These are phyloP conservation scores for Drechslerella dactyloides DNA, from an alignment of 2,329 filamentous ascomycete species.

Conservation along the genomic window DNA sequence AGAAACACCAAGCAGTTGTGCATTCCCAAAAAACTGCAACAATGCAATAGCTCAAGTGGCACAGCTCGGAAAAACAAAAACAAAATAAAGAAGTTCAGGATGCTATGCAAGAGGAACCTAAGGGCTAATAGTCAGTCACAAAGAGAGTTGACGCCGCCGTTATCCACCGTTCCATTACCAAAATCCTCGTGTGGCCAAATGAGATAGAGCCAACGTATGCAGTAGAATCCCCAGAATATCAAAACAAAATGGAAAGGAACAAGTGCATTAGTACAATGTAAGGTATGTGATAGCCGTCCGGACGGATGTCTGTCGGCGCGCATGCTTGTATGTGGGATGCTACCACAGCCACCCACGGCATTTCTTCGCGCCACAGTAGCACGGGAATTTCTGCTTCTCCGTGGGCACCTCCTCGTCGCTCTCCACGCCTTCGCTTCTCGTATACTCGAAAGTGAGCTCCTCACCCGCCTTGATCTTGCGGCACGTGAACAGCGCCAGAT, in stretches of 20 bases:
- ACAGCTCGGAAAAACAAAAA: no score
- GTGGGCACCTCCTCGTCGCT: conserved; percentile 59
- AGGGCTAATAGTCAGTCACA: no score
- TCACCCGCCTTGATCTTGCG: conserved; percentile 69
- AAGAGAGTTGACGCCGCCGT: no score
- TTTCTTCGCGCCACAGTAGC: conserved; percentile 68
- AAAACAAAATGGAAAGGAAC: neutral
- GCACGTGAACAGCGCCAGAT: conserved; percentile 76
- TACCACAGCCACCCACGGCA: conserved; percentile 75
- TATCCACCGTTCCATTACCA: no score
- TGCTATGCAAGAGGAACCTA: no score
- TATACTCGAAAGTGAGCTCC: conserved; percentile 81
- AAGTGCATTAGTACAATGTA: no score
- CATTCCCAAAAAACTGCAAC: conserved; percentile 3
- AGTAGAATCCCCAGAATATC: neutral
- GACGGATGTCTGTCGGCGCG: no score
- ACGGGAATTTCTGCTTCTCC: conserved; percentile 59
- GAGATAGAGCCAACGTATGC: no score
- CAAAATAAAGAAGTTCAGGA: no score
- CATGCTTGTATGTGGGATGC: no score
- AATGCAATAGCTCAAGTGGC: neutral
- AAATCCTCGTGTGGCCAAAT: no score
- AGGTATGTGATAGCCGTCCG: no score
- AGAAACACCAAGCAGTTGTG: neutral
- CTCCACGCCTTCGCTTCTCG: conserved; percentile 67